phyloP scores from a whole-genome alignment of 1,284 basidiomycete genomes.

The Bondarzewia mesenterica region DNA sequence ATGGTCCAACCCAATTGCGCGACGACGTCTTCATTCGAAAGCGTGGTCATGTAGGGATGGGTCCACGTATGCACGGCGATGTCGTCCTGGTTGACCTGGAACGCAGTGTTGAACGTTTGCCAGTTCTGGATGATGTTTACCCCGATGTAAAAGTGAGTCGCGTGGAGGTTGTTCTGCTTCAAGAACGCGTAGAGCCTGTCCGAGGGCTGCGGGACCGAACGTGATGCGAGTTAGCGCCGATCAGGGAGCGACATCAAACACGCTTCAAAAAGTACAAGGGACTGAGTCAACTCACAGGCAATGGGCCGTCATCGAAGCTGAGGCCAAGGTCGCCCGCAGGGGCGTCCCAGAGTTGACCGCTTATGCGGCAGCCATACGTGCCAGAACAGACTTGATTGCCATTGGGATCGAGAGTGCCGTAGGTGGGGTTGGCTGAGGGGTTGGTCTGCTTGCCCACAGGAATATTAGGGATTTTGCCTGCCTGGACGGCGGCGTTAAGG shows the following conservation, averaged over 20 bases:
- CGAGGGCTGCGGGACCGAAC: slow-evolving; percentile 17
- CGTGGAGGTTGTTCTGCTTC: slow-evolving; percentile 44
- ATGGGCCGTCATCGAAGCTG: slow-evolving; percentile 78
- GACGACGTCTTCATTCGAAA: slow-evolving; percentile 60
- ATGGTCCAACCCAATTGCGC: slow-evolving; percentile 82
- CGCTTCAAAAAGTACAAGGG: background rate
- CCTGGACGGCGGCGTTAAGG: slow-evolving; percentile 50
- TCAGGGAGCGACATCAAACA: background rate
- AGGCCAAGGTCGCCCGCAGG: slow-evolving; percentile 52
- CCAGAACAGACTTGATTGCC: slow-evolving; percentile 53
- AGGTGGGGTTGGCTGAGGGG: slow-evolving; percentile 38
- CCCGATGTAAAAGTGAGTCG: slow-evolving; percentile 84
- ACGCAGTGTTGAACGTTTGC: slow-evolving; percentile 44
- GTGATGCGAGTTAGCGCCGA: background rate
- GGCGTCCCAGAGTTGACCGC: slow-evolving; percentile 64
- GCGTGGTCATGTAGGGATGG: slow-evolving; percentile 76
- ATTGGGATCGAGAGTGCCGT: slow-evolving; percentile 42
- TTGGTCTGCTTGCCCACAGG: slow-evolving; percentile 35
- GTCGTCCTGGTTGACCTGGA: slow-evolving; percentile 44
- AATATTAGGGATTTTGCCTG: slow-evolving; percentile 68
- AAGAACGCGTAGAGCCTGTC: slow-evolving; percentile 49
- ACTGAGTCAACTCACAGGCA: slow-evolving; percentile 37
- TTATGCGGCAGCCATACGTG: slow-evolving; percentile 52
- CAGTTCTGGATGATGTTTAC: slow-evolving; percentile 55
- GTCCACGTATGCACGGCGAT: slow-evolving; percentile 79